Base-by-base conservation (phyloP, 2,329 filamentous ascomycete genomes). In the Claviceps fusiformis region DNA sequence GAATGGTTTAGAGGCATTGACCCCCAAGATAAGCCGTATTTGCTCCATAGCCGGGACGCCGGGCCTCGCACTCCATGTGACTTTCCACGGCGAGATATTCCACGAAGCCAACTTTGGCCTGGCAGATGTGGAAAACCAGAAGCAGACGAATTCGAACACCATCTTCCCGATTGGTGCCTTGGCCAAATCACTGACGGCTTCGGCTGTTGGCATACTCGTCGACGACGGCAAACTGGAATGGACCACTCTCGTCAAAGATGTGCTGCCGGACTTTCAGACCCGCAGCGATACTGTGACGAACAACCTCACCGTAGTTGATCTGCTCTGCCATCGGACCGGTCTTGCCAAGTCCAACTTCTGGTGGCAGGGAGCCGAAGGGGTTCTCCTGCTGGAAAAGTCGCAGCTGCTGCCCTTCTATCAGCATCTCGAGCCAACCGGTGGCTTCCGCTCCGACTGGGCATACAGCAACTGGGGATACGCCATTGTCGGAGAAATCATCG, bases 401-500 rank as follows among this genome's bases (percentile, higher is more conserved):
- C 19, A 52, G 15, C 50, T 52, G 24, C 11, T 45, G 39, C 50
- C 11, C 19, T 29, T 17, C 35, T 44, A 31, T 13, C 24, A 31
- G 19, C 15, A 44, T 2, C 39, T 52, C n/a, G 33, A 19, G 19
- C 33, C 37, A 19, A 52, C 39, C 4, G 39, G 50, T 4, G 17
- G 19, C 10, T 52, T 52, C 27, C 50, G 24, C 10, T 39, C n/a
- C n/a, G 39, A 27, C 9, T 52, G 35, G 37, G 50, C n/a, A 15
- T 52, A 52, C 50, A 52, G 50, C 27, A 52, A 52, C 39, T 52
- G 50, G 50, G 37, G 39, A 11, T 52, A 52, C 27, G 50, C 50
- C 11, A 10, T 52, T 6, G 50, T 44, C 5, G 39, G 50, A 2
- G 50, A 45, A 27, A n/a, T 52, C 8, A 45, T 52, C 15, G 50